phyloP scores from a whole-genome alignment of 768 basidiomycete species.

The Amanita brunnescens region DNA sequence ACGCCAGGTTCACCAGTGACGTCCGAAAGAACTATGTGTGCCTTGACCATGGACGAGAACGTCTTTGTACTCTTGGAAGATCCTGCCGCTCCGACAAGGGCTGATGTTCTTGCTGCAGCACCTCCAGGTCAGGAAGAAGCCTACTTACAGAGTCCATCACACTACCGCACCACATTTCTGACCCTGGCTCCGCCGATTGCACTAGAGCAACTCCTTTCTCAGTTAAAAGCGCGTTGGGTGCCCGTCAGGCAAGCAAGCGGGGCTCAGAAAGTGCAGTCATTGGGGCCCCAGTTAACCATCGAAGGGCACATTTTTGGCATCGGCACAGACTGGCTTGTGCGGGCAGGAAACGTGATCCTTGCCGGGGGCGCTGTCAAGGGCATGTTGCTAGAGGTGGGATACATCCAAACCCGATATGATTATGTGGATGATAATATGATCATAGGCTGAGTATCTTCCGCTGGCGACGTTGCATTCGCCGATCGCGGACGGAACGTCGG shows the following conservation, averaged over 20 bases:
- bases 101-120: slow-evolving; percentile 44
- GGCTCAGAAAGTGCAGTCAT: slow-evolving; percentile 37
- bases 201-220: slow-evolving; percentile 64
- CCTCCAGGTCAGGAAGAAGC: slow-evolving; percentile 33
- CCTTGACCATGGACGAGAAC: slow-evolving; percentile 72
- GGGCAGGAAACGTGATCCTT: slow-evolving; percentile 69
- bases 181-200: slow-evolving; percentile 68
- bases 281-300: slow-evolving; percentile 56
- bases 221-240: slow-evolving; percentile 70
- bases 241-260: slow-evolving; percentile 48
- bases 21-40: slow-evolving; percentile 63
- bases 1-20: slow-evolving; percentile 40
- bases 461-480: slow-evolving; percentile 60
- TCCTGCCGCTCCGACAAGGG: slow-evolving; percentile 58
- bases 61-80: slow-evolving; percentile 77
- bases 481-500: slow-evolving; percentile 57
- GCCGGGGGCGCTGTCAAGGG: slow-evolving; percentile 71
- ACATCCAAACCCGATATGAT: slow-evolving; percentile 5
- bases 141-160: slow-evolving; percentile 42
- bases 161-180: slow-evolving; percentile 71
- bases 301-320: slow-evolving; percentile 71
- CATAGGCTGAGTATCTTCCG: slow-evolving; percentile 76
- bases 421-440: not conserved
- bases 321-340: slow-evolving; percentile 75
- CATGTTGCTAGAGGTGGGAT: slow-evolving; percentile 71